phyloP scores from a whole-genome alignment of 1,139 yeast species.

The Saccharomyces hybrid region DNA sequence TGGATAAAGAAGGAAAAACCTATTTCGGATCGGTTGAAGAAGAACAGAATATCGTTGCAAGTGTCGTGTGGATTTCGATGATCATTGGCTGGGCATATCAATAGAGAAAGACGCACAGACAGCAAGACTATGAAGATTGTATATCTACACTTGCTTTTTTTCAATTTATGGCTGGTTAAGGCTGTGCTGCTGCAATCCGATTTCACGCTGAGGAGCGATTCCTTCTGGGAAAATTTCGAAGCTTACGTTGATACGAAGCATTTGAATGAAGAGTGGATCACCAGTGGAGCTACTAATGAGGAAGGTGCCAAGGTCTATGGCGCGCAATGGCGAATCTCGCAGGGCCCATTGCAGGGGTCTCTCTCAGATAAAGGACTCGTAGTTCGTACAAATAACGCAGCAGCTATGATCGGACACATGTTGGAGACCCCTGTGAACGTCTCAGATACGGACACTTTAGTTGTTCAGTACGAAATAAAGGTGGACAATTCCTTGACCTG shows the following conservation, averaged over 20 bases:
- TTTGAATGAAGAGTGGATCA: conserved; percentile 12
- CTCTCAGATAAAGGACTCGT: conserved; percentile 12
- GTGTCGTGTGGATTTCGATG: background rate
- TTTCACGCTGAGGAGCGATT: conserved; percentile 1
- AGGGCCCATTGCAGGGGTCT: conserved; percentile 12
- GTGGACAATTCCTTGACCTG: conserved; percentile 68
- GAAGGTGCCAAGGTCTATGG: conserved; percentile 8
- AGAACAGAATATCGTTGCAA: background rate
- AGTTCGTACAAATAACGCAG: conserved; percentile 7
- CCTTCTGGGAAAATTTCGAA: conserved; percentile 19
- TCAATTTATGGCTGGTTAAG: background rate
- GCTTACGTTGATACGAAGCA: conserved; percentile 10
- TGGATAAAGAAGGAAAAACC: background rate
- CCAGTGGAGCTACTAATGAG: conserved; percentile 6
- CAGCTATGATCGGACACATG: conserved; percentile 16
- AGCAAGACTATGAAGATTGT: background rate
- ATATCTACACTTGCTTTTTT: background rate
- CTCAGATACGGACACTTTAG: conserved; percentile 54
- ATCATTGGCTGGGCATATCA: background rate
- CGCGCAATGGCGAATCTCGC: conserved; percentile 15
- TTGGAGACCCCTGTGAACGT: conserved; percentile 15
- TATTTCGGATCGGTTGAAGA: background rate
- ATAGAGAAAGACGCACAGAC: background rate
- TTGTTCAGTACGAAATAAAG: conserved; percentile 83
- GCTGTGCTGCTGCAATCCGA: background rate